Conservation (phyloP, 768 basidiomycete genomes). For the Bullera alba region DNA sequence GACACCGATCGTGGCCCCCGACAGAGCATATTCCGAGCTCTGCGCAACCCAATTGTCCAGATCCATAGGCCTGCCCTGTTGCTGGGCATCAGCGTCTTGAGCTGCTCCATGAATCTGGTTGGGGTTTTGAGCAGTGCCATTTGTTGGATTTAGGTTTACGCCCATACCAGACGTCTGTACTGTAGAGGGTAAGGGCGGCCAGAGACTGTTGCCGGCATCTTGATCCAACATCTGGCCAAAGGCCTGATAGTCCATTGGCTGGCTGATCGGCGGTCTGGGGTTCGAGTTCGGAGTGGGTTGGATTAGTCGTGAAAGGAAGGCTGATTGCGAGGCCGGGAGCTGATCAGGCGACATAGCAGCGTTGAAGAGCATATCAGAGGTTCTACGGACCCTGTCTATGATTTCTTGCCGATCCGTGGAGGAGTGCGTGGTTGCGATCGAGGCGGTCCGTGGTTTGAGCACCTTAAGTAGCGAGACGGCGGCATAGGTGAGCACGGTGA, state of each 20-base stretch:
- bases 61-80: not conserved
- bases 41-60: not conserved
- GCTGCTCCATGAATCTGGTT: too few species aligned
- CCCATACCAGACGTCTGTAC: too few species aligned
- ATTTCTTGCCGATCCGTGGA: conserved; percentile 6
- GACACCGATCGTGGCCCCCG: not conserved
- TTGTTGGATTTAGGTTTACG: not conserved
- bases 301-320: conserved; percentile 17
- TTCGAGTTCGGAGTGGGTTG: conserved; percentile 4
- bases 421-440: too few species aligned
- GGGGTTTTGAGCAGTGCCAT: too few species aligned
- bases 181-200: not conserved
- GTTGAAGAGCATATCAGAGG: conserved; percentile 24
- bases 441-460: conserved; percentile 1
- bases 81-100: not conserved
- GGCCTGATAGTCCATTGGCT: not conserved
- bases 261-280: too few species aligned
- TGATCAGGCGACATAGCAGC: conserved; percentile 18
- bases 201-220: not conserved
- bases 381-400: conserved; percentile 6
- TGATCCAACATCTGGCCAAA: not conserved
- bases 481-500: conserved; percentile 33
- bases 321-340: conserved; percentile 13
- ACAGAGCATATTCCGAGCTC: not conserved
- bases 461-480: conserved; percentile 25